Percentiles rank a stretch among this genome's conserved stretches.
Conservation (phyloP, 495 filamentous ascomycete genomes). For the Xylaria curta region DNA sequence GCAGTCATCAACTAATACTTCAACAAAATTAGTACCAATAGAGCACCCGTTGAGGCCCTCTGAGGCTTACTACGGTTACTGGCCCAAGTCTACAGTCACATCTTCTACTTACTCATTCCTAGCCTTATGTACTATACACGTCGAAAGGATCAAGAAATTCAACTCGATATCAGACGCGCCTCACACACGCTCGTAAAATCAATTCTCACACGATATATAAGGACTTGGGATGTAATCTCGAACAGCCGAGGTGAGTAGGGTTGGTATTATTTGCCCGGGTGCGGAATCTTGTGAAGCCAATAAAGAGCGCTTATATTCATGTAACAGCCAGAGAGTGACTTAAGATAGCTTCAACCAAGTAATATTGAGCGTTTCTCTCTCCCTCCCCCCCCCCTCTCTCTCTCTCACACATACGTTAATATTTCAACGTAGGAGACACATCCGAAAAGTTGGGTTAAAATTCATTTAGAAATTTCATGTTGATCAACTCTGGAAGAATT, state of each 20-base stretch:
- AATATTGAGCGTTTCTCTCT: not conserved
- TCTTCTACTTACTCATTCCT: not conserved
- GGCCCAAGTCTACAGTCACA: not conserved
- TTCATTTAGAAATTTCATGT: not conserved
- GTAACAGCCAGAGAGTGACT: not conserved
- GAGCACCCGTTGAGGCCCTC: not conserved
- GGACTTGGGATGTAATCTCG: not conserved
- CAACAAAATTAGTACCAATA: not conserved
- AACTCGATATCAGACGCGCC: no score
- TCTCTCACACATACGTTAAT: no score
- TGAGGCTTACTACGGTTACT: not conserved
- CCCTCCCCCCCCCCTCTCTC: no score
- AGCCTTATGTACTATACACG: not conserved
- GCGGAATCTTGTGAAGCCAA: not conserved
- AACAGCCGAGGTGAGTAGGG: not conserved
- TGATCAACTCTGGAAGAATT: not conserved
- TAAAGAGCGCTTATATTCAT: not conserved
- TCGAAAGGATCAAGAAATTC: no score
- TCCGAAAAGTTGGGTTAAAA: not conserved
- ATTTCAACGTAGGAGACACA: not conserved
- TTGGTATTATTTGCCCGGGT: not conserved
- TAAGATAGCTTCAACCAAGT: not conserved
- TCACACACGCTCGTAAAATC: no score
- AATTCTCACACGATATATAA: not conserved
- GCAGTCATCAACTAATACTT: not conserved